Evolutionary conservation across 352 stramenopile species (phyloP).

Genomic region (Phytophthora ohioensis): DNA sequence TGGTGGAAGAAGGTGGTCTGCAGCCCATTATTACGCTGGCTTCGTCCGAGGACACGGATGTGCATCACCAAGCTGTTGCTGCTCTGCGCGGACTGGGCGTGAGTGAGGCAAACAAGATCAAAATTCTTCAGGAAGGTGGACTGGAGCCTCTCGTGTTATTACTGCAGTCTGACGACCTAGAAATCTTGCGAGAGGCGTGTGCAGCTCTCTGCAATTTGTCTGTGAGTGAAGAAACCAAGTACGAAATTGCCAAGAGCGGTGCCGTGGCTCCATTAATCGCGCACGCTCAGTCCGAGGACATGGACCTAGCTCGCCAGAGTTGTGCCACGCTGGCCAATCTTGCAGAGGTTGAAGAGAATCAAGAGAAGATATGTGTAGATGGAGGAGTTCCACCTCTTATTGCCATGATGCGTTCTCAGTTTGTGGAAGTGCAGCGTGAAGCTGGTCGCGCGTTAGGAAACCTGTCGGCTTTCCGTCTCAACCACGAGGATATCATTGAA

Average conservation of each 20-base stretch:
- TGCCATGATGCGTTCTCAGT: slow-evolving; percentile 95
- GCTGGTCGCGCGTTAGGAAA: slow-evolving; percentile 94
- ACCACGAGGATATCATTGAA: slow-evolving; percentile 93
- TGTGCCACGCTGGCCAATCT: slow-evolving; percentile 95
- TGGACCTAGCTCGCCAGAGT: slow-evolving; percentile 90
- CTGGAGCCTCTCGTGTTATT: slow-evolving; percentile 94
- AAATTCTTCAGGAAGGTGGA: slow-evolving; percentile 97
- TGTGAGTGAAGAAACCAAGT: slow-evolving; percentile 97
- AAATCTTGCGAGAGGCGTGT: slow-evolving; percentile 95
- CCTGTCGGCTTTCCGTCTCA: slow-evolving; percentile 89
- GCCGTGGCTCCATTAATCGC: slow-evolving; percentile 91
- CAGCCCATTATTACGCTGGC: slow-evolving; percentile 96
- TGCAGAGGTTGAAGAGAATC: slow-evolving; percentile 95
- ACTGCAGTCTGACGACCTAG: slow-evolving; percentile 90
- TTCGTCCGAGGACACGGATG: slow-evolving; percentile 91
- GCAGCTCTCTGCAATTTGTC: slow-evolving; percentile 96
- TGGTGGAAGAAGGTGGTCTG: slow-evolving; percentile 96
- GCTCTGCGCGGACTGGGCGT: slow-evolving; percentile 94
- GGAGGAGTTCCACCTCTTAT: slow-evolving; percentile 93
- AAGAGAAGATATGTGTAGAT: slow-evolving; percentile 94
- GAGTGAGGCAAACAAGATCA: slow-evolving; percentile 93
- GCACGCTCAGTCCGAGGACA: slow-evolving; percentile 94
- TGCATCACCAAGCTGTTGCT: slow-evolving; percentile 95
- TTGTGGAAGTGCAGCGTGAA: slow-evolving; percentile 94
- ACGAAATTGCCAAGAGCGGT: slow-evolving; percentile 96